Conservation (phyloP, 73 alveolate species). For the Uronychia setigera region DNA sequence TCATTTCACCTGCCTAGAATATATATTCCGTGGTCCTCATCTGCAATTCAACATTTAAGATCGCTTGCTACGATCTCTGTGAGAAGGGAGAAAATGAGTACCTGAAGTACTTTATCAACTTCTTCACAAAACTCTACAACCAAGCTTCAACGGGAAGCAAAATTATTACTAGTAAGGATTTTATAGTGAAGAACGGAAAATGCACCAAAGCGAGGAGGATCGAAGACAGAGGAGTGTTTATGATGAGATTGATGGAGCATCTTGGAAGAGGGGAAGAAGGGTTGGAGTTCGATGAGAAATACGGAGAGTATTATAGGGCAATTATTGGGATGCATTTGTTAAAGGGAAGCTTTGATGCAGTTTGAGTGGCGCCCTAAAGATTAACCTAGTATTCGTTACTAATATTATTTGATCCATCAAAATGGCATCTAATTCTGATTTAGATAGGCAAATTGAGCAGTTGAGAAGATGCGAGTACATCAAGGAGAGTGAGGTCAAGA, state of each 20-base stretch:
- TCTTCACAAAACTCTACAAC: neutral
- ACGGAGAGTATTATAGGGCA: neutral
- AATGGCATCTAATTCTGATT: constrained; percentile 43
- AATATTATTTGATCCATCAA: neutral
- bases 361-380: neutral
- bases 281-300: neutral
- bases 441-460: constrained; percentile 68
- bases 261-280: neutral
- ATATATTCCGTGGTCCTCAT: neutral
- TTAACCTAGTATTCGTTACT: neutral
- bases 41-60: neutral
- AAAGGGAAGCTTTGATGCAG: neutral
- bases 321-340: neutral
- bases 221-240: neutral
- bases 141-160: neutral
- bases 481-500: constrained; percentile 91
- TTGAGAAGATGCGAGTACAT: constrained; percentile 87
- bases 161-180: neutral
- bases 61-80: neutral
- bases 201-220: neutral
- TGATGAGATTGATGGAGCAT: neutral
- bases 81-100: no score
- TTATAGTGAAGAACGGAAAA: neutral
- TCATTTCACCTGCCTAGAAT: neutral
- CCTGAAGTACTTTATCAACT: neutral